Percentiles rank a stretch among this genome's conserved stretches.
Conservation (phyloP, 2,329 filamentous ascomycete species). For the Zopfia rhizophila region DNA sequence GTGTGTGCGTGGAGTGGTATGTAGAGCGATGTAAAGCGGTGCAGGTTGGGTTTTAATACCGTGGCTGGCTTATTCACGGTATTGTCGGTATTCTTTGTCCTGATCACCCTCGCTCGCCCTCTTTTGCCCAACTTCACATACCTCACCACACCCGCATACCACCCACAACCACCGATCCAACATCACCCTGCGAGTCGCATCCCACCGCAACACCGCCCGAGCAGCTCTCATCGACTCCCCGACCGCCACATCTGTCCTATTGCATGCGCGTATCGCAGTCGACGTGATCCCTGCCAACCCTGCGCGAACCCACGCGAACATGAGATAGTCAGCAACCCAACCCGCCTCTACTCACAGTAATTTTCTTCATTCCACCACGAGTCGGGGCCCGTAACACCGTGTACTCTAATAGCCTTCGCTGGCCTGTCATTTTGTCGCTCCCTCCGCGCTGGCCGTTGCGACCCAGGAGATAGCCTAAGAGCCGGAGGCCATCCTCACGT, state of each 20-base stretch:
- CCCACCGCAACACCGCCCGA: conserved; percentile 1
- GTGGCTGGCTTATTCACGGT: too few species aligned
- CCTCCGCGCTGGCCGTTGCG: too few species aligned
- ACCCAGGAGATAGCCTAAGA: conserved; percentile 5
- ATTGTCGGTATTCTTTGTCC: too few species aligned
- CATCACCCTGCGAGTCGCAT: too few species aligned
- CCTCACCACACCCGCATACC: background rate
- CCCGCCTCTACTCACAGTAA: conserved; percentile 7
- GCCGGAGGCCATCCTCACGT: conserved; percentile 8
- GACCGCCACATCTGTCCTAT: background rate
- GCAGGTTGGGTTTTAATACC: too few species aligned
- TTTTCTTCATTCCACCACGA: background rate
- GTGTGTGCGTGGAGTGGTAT: too few species aligned
- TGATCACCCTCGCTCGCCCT: conserved; percentile 3
- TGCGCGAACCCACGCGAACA: conserved; percentile 2
- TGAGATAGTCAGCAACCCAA: conserved; percentile 18
- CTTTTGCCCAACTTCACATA: background rate
- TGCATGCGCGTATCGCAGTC: background rate
- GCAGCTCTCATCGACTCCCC: background rate
- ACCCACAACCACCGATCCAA: background rate
- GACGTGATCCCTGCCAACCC: background rate
- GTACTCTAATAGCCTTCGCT: too few species aligned
- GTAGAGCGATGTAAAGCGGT: too few species aligned
- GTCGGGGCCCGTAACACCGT: background rate
- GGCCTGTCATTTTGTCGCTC: too few species aligned